A percentile compares a stretch with the other conserved stretches of the same genome.
Conservation (phyloP, 2,329 filamentous ascomycete species). For the Diatrype stigma region DNA sequence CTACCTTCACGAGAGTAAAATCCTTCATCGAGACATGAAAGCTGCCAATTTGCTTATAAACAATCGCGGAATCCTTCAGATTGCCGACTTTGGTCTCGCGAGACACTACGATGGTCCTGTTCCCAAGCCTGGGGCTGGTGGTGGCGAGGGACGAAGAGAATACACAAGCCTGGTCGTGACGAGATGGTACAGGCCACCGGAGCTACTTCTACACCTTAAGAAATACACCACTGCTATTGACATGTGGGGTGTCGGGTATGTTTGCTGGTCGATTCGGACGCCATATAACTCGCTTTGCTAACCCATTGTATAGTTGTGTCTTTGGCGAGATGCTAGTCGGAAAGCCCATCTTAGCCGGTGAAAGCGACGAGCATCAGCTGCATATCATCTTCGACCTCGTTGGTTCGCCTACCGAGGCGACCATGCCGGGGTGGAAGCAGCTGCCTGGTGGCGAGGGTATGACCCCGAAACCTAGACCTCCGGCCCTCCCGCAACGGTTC, state of each 20-base stretch:
- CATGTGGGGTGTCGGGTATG: conserved; percentile 94
- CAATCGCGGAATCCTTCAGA: conserved; percentile 88
- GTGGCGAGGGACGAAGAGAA: conserved; percentile 80
- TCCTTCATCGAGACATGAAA: conserved; percentile 98
- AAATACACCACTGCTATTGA: conserved; percentile 97
- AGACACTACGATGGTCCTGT: conserved; percentile 85
- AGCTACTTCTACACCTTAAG: conserved; percentile 81
- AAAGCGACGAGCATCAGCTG: conserved; percentile 83
- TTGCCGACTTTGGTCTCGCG: conserved; percentile 94
- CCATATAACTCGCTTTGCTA: conserved; percentile 9
- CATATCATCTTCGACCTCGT: conserved; percentile 92
- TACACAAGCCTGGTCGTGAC: conserved; percentile 98
- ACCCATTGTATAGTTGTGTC: conserved; percentile 64
- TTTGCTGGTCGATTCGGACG: conserved; percentile 4
- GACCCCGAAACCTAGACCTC: conserved; percentile 54
- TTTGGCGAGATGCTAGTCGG: conserved; percentile 97
- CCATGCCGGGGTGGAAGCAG: conserved; percentile 84
- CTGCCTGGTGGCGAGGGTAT: conserved; percentile 79
- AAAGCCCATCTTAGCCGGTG: conserved; percentile 87
- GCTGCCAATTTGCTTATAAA: conserved; percentile 96
- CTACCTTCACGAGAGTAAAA: conserved; percentile 86
- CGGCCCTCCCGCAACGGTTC: conserved; percentile 71
- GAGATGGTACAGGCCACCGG: conserved; percentile 92
- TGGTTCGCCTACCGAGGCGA: conserved; percentile 82
- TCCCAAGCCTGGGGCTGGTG: conserved; percentile 71